A percentile compares a stretch with the other conserved stretches of the same genome.
phyloP scores from a whole-genome alignment of 768 basidiomycete genomes.

The Kwoniella mangroviensis region DNA sequence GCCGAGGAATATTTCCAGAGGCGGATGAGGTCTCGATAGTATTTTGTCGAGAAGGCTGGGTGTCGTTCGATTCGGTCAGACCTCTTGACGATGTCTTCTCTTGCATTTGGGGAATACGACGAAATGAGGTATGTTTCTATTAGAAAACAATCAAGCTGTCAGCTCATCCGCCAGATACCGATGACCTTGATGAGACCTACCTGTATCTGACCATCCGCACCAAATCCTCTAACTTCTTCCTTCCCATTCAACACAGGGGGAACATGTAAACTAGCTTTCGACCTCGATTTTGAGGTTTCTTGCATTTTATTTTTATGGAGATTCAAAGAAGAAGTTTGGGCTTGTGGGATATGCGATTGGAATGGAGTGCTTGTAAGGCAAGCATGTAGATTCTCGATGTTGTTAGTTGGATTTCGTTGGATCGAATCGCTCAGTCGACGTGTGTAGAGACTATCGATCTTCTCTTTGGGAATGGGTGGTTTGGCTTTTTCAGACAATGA shows the following conservation, averaged over 20 bases:
- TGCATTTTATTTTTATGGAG: neutral
- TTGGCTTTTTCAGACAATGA: neutral
- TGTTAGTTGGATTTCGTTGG: neutral
- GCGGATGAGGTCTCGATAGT: too few species aligned
- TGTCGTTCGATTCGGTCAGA: neutral
- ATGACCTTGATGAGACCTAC: neutral
- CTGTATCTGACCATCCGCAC: neutral
- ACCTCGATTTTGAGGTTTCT: constrained; percentile 5
- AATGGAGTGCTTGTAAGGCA: neutral
- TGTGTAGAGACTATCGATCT: constrained; percentile 11
- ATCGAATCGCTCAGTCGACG: constrained; percentile 14
- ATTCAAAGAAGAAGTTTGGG: constrained; percentile 2
- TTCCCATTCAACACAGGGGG: neutral
- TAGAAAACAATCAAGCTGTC: neutral
- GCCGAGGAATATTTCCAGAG: too few species aligned
- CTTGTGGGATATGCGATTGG: neutral
- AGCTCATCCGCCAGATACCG: neutral
- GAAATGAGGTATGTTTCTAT: neutral
- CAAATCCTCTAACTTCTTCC: neutral
- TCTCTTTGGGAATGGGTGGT: constrained; percentile 6
- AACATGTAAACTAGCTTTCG: constrained; percentile 2
- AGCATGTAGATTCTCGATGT: neutral
- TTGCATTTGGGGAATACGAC: neutral
- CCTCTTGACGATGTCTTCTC: neutral
- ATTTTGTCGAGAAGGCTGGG: neutral